phyloP scores from a whole-genome alignment of 768 basidiomycete genomes.

The Tulasnella sp. region DNA sequence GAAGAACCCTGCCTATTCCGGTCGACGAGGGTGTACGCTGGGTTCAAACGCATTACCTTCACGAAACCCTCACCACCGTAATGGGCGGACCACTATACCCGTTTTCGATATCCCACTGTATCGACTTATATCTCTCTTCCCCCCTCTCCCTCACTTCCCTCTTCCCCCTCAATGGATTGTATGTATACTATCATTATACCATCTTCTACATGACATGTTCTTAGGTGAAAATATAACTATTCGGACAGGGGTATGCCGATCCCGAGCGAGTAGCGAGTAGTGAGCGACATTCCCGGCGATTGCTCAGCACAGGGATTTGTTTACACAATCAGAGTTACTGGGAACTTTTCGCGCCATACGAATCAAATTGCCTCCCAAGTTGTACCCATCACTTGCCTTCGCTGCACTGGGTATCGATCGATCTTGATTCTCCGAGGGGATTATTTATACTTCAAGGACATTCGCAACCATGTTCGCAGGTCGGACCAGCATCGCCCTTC shows the following conservation, averaged over 20 bases:
- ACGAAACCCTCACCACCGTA: constrained; percentile 8
- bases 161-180: not conserved
- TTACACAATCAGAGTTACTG: constrained; percentile 11
- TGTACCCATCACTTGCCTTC: not conserved
- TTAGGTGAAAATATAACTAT: not conserved
- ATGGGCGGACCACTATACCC: not conserved
- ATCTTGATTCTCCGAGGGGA: constrained; percentile 1
- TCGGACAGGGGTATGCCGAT: not conserved
- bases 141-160: not conserved
- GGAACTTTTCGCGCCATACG: constrained; percentile 11
- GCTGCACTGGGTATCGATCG: not conserved
- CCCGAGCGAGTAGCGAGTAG: not conserved
- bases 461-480: not conserved
- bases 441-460: not conserved
- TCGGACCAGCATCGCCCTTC: constrained; percentile 8
- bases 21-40: constrained; percentile 22
- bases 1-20: constrained; percentile 13
- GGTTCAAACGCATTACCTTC: constrained; percentile 15
- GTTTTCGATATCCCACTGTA: constrained; percentile 11
- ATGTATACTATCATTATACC: constrained; percentile 9
- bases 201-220: not conserved
- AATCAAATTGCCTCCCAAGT: not conserved
- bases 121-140: not conserved
- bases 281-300: not conserved
- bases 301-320: constrained; percentile 5